These are phyloP conservation scores for Corymbia citriodora DNA, from an alignment of 441 rosid genomes.

Conservation along the genomic window DNA sequence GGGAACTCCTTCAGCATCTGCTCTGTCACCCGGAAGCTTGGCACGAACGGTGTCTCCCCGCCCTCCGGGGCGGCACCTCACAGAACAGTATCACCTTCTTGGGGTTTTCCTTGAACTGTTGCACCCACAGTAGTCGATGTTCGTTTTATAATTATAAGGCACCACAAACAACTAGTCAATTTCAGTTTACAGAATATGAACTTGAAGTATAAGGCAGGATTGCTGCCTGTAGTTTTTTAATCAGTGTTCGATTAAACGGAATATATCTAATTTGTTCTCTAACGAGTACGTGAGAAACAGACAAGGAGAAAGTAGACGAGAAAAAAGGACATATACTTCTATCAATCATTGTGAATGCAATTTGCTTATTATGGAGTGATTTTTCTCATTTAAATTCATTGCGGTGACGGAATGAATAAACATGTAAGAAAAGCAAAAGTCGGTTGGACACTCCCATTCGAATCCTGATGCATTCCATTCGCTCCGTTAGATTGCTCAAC, in stretches of 20 bases:
- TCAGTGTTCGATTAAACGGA: neutral
- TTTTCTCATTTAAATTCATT: neutral
- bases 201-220: neutral
- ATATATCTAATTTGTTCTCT: neutral
- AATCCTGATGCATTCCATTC: neutral
- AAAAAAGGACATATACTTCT: neutral
- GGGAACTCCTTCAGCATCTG: constrained; percentile 48
- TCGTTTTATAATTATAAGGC: neutral
- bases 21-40: constrained; percentile 52
- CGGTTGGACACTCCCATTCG: neutral
- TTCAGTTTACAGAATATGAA: neutral
- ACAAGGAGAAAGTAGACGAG: neutral
- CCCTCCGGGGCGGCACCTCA: constrained; percentile 66
- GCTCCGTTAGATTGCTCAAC: neutral
- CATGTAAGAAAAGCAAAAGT: neutral
- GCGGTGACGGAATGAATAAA: neutral
- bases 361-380: neutral
- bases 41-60: constrained; percentile 68
- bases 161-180: neutral
- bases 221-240: neutral
- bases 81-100: constrained; percentile 43
- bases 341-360: neutral
- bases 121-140: neutral
- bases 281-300: neutral
- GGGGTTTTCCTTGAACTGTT: constrained; percentile 44